These are phyloP conservation scores for Beauveria australis DNA, from an alignment of 2,329 filamentous ascomycete genomes.

Conservation along the genomic window DNA sequence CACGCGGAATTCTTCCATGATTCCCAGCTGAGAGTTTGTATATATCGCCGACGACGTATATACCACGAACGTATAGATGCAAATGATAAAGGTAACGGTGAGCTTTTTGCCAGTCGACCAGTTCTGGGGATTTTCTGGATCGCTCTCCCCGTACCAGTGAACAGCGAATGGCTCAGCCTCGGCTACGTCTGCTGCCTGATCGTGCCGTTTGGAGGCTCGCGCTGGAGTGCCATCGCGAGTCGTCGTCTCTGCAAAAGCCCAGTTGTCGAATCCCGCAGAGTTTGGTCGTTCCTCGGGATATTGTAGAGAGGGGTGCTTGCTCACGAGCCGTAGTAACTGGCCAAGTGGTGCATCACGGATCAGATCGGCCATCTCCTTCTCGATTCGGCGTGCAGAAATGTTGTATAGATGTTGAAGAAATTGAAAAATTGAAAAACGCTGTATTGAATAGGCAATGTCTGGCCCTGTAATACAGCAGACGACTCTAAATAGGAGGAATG, in stretches of 20 bases:
- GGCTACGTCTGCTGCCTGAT: conserved; percentile 13
- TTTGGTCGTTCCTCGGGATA: conserved; percentile 52
- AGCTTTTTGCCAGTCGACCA: conserved; percentile 38
- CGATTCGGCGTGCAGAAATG: too few relatives aligned
- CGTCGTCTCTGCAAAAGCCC: conserved; percentile 30
- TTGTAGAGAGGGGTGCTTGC: conserved; percentile 42
- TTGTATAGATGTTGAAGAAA: too few relatives aligned
- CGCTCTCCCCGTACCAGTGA: conserved; percentile 47
- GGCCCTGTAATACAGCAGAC: too few relatives aligned
- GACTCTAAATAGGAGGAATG: too few relatives aligned
- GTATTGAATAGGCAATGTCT: too few relatives aligned
- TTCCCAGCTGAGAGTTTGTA: conserved; percentile 35
- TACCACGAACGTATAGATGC: conserved; percentile 53
- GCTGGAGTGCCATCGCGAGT: conserved; percentile 38
- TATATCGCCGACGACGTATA: conserved; percentile 43
- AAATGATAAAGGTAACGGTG: conserved; percentile 36
- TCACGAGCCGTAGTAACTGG: conserved; percentile 47
- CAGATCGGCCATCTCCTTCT: conserved; percentile 21
- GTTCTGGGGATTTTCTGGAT: conserved; percentile 47
- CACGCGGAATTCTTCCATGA: conserved; percentile 47
- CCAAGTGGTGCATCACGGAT: conserved; percentile 51
- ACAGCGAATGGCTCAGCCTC: conserved; percentile 30
- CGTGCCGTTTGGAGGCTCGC: conserved; percentile 35
- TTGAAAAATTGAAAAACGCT: too few relatives aligned
- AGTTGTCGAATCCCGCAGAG: conserved; percentile 37